Conservation (phyloP, 2,329 filamentous ascomycete genomes). For the Verticillium nubilum region DNA sequence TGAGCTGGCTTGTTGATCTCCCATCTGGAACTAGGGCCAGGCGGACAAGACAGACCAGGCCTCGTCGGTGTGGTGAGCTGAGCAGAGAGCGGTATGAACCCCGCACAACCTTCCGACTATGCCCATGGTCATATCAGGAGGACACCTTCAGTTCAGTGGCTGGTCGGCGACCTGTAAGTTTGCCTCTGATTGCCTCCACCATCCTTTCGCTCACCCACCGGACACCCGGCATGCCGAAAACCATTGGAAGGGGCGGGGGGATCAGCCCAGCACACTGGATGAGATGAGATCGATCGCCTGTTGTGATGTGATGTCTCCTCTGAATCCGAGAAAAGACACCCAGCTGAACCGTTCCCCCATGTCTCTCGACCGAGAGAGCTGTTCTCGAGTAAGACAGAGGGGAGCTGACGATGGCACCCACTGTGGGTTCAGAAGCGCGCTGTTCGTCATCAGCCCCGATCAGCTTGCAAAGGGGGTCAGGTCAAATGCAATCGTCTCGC, state of each 20-base stretch:
- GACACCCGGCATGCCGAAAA: background rate
- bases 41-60: background rate
- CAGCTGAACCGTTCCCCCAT: background rate
- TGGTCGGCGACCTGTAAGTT: background rate
- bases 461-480: too few species aligned
- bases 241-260: background rate
- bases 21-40: background rate
- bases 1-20: background rate
- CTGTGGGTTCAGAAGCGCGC: background rate
- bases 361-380: background rate
- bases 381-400: background rate
- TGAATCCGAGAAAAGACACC: too few species aligned
- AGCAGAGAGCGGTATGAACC: background rate
- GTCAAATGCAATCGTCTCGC: too few species aligned
- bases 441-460: background rate
- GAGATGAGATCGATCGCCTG: background rate
- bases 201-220: background rate
- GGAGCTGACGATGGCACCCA: background rate
- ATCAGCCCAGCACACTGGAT: background rate
- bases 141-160: background rate
- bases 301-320: background rate
- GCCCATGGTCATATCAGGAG: background rate
- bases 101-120: background rate
- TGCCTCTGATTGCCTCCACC: background rate
- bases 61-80: background rate